Conservation (phyloP, 2,329 filamentous ascomycete genomes). For the Xylaria sp. region DNA sequence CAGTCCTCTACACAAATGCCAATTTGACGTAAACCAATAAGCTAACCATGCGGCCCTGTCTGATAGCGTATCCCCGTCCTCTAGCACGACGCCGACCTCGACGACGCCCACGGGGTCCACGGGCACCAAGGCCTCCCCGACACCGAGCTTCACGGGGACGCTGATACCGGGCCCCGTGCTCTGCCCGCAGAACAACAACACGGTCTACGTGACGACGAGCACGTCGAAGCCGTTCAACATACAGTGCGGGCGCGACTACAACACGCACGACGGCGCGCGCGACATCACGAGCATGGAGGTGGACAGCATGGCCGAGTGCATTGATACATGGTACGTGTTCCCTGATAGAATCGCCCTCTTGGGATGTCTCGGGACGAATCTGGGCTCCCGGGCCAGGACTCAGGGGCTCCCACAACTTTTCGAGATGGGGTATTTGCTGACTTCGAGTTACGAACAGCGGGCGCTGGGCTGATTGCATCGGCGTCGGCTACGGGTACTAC, state of each 20-base stretch:
- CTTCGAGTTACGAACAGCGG: too few relatives aligned
- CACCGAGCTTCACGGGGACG: conserved; percentile 25
- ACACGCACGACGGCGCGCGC: conserved; percentile 13
- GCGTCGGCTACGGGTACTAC: conserved; percentile 24
- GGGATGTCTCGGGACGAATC: too few relatives aligned
- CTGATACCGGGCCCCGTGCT: conserved; percentile 10
- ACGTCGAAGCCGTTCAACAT: conserved; percentile 27
- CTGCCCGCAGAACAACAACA: conserved; percentile 28
- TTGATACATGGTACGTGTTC: conserved; percentile 27
- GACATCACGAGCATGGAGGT: conserved; percentile 19
- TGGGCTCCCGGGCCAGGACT: too few relatives aligned
- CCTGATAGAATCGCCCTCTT: too few relatives aligned
- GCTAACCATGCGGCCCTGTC: background rate
- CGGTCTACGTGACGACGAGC: conserved; percentile 21
- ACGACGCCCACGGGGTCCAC: conserved; percentile 11
- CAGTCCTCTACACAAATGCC: background rate
- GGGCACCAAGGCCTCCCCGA: conserved; percentile 13
- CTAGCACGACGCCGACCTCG: conserved; percentile 5
- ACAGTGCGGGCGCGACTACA: conserved; percentile 30
- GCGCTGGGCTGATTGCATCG: conserved; percentile 17
- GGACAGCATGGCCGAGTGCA: conserved; percentile 23
- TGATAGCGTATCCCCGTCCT: conserved; percentile 4
- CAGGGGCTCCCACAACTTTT: too few relatives aligned
- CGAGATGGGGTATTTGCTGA: too few relatives aligned
- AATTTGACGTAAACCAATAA: background rate